phyloP scores from a whole-genome alignment of 2,329 filamentous ascomycete species.

The Aspergillus versicolor region DNA sequence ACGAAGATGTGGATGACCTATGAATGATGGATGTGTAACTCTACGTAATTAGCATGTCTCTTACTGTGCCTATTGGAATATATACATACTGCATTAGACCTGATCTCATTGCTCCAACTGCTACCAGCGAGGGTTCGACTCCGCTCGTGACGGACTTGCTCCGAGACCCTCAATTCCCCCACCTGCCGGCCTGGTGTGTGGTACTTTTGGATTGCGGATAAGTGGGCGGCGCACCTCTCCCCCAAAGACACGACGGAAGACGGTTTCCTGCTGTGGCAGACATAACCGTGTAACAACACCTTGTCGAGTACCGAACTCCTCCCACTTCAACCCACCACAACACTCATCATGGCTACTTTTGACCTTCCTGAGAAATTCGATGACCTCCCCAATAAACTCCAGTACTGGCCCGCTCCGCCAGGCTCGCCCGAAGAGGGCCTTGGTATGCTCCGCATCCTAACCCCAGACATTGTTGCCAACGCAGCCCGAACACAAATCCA shows the following conservation, averaged over 20 bases:
- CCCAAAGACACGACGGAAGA: too few species aligned
- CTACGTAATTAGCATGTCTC: constrained; percentile 10
- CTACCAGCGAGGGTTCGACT: background rate
- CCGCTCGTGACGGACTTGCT: constrained; percentile 13
- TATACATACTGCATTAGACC: constrained; percentile 1
- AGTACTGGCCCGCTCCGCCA: constrained; percentile 49
- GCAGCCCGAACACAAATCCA: constrained; percentile 54
- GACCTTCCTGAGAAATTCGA: constrained; percentile 35
- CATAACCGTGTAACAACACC: background rate
- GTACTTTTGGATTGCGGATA: background rate
- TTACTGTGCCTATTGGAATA: constrained; percentile 9
- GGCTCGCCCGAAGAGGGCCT: constrained; percentile 54
- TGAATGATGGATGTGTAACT: constrained; percentile 22
- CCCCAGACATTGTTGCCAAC: constrained; percentile 51
- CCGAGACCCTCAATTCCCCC: constrained; percentile 10
- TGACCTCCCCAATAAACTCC: constrained; percentile 49
- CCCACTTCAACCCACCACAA: background rate
- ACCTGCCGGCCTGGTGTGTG: background rate
- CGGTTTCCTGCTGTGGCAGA: too few species aligned
- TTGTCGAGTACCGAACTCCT: background rate
- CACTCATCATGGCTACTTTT: constrained; percentile 22
- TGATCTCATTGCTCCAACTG: background rate
- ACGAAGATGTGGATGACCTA: constrained; percentile 37
- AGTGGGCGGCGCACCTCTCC: background rate
- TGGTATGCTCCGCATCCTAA: constrained; percentile 54